phyloP scores from a whole-genome alignment of 768 basidiomycete genomes.

The Pleurotus eryngii region DNA sequence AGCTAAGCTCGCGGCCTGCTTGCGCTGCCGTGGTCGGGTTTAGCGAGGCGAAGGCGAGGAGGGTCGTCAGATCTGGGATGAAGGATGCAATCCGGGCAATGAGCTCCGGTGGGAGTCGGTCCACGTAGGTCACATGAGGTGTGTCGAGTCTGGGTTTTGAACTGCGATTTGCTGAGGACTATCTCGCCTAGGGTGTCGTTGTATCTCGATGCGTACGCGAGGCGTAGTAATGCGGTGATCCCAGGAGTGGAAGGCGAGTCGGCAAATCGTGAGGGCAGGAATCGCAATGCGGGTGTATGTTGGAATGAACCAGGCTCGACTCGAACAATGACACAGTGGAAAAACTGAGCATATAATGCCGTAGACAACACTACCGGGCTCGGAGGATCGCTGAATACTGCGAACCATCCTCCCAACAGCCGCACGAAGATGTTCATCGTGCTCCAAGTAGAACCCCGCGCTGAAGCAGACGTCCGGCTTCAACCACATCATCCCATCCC shows the following conservation, averaged over 20 bases:
- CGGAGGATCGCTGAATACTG: neutral
- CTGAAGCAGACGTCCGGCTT: neutral
- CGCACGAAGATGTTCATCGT: neutral
- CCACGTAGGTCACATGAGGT: neutral
- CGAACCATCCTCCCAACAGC: neutral
- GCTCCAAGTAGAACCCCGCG: neutral
- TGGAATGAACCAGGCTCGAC: slow-evolving; percentile 12
- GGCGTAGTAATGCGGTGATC: slow-evolving; percentile 10
- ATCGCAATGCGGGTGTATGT: slow-evolving; percentile 14
- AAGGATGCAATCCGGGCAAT: neutral
- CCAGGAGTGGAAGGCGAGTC: slow-evolving; percentile 13
- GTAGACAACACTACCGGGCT: neutral
- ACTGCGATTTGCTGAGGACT: neutral
- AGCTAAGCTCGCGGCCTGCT: no score
- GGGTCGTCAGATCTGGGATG: neutral
- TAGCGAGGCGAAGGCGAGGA: neutral
- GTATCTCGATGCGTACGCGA: slow-evolving; percentile 6
- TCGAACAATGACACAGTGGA: slow-evolving; percentile 15
- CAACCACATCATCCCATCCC: neutral
- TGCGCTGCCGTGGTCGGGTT: no score
- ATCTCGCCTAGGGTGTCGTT: neutral
- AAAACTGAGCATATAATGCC: slow-evolving; percentile 18
- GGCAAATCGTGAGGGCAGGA: slow-evolving; percentile 15
- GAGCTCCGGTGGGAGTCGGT: neutral
- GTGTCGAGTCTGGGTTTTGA: neutral